Base-by-base conservation (phyloP, 2,329 filamentous ascomycete species). In the Colletotrichum musae region DNA sequence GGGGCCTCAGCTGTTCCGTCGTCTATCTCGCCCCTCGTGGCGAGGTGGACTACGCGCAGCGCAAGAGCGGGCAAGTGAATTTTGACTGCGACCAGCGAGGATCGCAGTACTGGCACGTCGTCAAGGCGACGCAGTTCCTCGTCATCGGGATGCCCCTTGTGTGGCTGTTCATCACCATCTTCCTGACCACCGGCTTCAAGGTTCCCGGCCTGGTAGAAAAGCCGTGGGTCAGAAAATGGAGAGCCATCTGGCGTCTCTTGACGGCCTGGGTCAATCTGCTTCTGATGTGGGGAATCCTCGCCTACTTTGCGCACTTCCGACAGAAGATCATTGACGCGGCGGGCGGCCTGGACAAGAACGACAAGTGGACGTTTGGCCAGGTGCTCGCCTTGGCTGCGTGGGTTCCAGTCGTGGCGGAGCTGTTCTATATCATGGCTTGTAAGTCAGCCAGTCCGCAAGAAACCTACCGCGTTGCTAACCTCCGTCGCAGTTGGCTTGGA, bases 281-380 rank as follows among this genome's bases (percentile, higher is more conserved):
- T 15, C 15, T 74, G 28, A 77, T 77, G 72, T 79, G 78, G 77
- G 59, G 70, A 3, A 73, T 77, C 36, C 59, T 79, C 13, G 74
- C 50, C 16, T 61, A 77, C 5, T 79, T 77, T 50, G 71, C 74
- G 1, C 52, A 53, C 5, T 78, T 78, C 63, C 68, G 77, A 9
- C 45, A 56, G 32, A 51, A 48, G 3, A 65, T 76, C 5, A 57
- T 72, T 21, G 10, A 60, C 2, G 16, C 41, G 0, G 69, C 75
- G 15, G 72, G 72, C 15, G 41, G 58, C 10, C 48, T 70, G 7
- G 73, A 76, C 56, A 59, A 71, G 36, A 71, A 77, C 32, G 72
- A 66, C 1, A 63, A 69, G 24, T 79, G 77, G 77, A 77, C 73
- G 4, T 79, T 79, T 56, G 74, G 77, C 0, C 77, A 80, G 68